A percentile compares a stretch with the other conserved stretches of the same genome.
phyloP scores from a whole-genome alignment of 352 stramenopile species.

The Pythium sukuiense region DNA sequence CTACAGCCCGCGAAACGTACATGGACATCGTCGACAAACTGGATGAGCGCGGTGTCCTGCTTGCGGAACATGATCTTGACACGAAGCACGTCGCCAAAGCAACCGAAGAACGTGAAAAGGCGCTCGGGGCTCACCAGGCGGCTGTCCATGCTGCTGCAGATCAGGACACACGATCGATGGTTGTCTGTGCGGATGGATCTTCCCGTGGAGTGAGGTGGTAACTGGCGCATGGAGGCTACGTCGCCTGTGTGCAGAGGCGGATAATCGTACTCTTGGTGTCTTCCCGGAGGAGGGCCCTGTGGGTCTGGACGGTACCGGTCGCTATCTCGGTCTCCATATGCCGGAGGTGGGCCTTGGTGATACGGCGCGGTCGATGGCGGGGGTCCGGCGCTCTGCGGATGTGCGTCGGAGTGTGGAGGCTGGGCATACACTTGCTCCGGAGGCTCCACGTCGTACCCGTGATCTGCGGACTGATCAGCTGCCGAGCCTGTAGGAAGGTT shows the following conservation, averaged over 20 bases:
- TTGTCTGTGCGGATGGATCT: conserved; percentile 57
- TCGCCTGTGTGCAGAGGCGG: conserved; percentile 3
- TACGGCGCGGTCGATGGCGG: background rate
- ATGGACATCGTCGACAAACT: conserved; percentile 76
- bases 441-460: conserved; percentile 18
- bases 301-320: conserved; percentile 18
- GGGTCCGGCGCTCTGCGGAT: background rate
- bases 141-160: conserved; percentile 83
- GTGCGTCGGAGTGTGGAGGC: background rate
- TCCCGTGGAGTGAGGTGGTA: conserved; percentile 66
- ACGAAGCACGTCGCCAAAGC: conserved; percentile 79
- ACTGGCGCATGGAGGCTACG: conserved; percentile 2
- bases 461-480: conserved; percentile 5
- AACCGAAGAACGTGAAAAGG: conserved; percentile 85
- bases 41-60: conserved; percentile 76
- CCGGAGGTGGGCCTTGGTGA: conserved; percentile 17
- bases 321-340: background rate
- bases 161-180: conserved; percentile 63
- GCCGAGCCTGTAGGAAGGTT: conserved; percentile 46
- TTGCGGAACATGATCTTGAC: conserved; percentile 90
- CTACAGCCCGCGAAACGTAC: conserved; percentile 38
- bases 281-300: conserved; percentile 1
- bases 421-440: conserved; percentile 22
- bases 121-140: conserved; percentile 52
- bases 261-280: conserved; percentile 18